phyloP scores from a whole-genome alignment of 169 alveolate species.

The Cryptosporidium meleagridis region DNA sequence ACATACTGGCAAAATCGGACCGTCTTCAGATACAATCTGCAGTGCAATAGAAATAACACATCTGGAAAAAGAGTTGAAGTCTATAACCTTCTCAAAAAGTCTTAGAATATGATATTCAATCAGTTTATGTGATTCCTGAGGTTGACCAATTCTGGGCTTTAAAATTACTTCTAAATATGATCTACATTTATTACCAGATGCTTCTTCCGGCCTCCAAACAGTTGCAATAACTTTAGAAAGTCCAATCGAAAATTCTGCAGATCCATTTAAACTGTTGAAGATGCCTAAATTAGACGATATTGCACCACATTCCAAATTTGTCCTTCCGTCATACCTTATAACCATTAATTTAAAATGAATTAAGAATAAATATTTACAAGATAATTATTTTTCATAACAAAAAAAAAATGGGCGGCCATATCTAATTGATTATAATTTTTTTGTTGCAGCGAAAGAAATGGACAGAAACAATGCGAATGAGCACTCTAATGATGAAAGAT shows the following conservation, averaged over 20 bases:
- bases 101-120: constrained; percentile 10
- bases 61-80: constrained; percentile 29
- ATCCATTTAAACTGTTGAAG: constrained; percentile 54
- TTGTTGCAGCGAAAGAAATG: background rate
- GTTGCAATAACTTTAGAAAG: constrained; percentile 44
- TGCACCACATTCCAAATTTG: constrained; percentile 53
- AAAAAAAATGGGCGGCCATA: background rate
- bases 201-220: constrained; percentile 70
- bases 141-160: constrained; percentile 25
- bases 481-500: constrained; percentile 80
- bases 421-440: background rate
- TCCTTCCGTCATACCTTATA: constrained; percentile 59
- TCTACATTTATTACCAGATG: constrained; percentile 16
- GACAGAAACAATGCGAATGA: background rate
- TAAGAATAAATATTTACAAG: background rate
- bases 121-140: constrained; percentile 39
- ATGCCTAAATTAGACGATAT: constrained; percentile 26
- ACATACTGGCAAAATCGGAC: constrained; percentile 53
- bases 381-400: background rate
- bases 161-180: constrained; percentile 50
- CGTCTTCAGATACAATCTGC: constrained; percentile 62
- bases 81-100: constrained; percentile 50
- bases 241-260: constrained; percentile 67
- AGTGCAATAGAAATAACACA: constrained; percentile 56
- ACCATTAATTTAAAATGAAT: constrained; percentile 9